Conservation (phyloP, 83 land plant genomes). For the Picea abies region DNA sequence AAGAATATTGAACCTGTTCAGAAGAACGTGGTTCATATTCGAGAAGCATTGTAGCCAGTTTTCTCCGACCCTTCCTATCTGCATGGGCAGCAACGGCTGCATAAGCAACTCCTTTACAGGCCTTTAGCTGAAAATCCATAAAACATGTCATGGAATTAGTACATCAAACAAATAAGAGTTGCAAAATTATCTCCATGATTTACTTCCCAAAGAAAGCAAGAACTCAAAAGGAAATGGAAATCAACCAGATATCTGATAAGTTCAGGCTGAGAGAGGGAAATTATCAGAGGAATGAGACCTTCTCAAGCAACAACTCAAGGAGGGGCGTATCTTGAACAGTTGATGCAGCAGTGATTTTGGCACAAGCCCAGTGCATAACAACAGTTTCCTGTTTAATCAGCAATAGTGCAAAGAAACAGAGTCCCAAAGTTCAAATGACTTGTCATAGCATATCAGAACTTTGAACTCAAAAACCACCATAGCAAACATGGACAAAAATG, state of each 20-base stretch:
- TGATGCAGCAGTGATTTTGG: conserved; percentile 77
- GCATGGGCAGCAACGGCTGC: conserved; percentile 98
- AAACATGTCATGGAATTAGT: background rate
- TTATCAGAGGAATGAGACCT: conserved; percentile 46
- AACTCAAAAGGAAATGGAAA: background rate
- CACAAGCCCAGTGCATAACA: conserved; percentile 95
- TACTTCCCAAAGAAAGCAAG: background rate
- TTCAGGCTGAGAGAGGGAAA: conserved; percentile 15
- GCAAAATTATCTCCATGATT: background rate
- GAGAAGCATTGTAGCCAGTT: conserved; percentile 92
- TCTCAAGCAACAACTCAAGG: conserved; percentile 83
- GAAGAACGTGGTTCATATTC: conserved; percentile 94
- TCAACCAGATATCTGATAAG: conserved; percentile 4
- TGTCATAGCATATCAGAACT: background rate
- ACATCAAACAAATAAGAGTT: background rate
- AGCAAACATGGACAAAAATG: background rate
- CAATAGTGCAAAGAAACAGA: conserved; percentile 14
- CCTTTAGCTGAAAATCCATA: conserved; percentile 62
- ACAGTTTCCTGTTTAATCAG: conserved; percentile 74
- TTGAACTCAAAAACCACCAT: background rate
- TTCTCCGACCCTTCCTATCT: conserved; percentile 76
- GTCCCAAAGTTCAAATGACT: background rate
- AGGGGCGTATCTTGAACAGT: conserved; percentile 71
- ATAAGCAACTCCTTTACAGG: conserved; percentile 92
- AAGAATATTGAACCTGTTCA: conserved; percentile 67